Evolutionary conservation across 345 rosid species (phyloP).

Genomic region (Euphorbia peplus): DNA sequence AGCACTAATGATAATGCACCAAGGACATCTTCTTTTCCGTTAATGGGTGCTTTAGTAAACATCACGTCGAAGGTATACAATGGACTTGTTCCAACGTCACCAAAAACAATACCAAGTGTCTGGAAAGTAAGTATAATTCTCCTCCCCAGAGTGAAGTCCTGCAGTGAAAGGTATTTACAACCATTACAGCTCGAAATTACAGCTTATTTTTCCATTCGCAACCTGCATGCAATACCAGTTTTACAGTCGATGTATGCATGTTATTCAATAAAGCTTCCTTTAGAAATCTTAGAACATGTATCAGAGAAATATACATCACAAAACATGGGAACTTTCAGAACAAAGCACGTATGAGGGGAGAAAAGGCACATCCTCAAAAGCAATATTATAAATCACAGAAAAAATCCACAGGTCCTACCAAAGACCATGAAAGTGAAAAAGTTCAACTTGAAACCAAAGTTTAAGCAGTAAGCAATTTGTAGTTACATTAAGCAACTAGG

Average conservation of each 20-base stretch:
- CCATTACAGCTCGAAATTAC: background rate
- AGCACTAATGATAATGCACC: conserved; percentile 93
- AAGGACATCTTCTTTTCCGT: conserved; percentile 75
- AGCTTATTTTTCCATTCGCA: background rate
- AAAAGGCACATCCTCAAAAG: background rate
- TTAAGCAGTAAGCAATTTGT: background rate
- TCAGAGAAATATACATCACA: background rate
- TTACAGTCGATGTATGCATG: background rate
- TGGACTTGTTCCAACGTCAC: conserved; percentile 99
- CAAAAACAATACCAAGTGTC: conserved; percentile 94
- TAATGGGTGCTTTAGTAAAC: conserved; percentile 83
- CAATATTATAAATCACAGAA: background rate
- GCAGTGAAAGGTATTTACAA: conserved; percentile 23
- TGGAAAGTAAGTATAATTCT: conserved; percentile 79
- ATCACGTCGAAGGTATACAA: conserved; percentile 91
- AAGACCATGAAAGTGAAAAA: background rate
- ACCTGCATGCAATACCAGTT: background rate
- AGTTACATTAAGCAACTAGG: background rate
- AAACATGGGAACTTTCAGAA: background rate
- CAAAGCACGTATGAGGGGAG: background rate
- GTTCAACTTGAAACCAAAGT: background rate
- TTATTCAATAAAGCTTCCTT: background rate
- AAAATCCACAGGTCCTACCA: background rate
- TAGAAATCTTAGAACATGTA: background rate
- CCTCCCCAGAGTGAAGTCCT: conserved; percentile 80